These are phyloP conservation scores for Chloropicon primus DNA, from an alignment of 139 green algal genomes.

Conservation along the genomic window DNA sequence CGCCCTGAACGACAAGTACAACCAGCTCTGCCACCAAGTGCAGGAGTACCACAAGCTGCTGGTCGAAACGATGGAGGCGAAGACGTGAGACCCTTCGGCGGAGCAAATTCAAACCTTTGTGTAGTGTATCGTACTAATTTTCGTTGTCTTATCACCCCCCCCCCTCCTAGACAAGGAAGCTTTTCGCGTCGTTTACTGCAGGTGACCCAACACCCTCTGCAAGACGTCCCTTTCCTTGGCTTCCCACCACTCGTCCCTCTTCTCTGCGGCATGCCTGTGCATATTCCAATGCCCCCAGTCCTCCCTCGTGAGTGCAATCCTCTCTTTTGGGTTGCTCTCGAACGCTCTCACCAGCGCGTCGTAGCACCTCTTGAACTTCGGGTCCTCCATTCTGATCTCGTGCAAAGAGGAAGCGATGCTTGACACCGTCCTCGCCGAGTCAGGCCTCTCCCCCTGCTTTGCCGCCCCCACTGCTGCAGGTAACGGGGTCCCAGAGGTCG, in stretches of 20 bases:
- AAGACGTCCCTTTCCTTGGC: background rate
- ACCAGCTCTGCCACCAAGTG: constrained; percentile 23
- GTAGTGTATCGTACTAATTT: background rate
- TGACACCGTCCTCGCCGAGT: no score
- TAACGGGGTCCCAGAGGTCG: no score
- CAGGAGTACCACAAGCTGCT: constrained; percentile 27
- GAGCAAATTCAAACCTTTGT: no score
- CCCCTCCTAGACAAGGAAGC: background rate
- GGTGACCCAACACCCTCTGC: background rate
- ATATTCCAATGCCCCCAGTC: background rate
- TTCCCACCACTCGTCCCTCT: background rate
- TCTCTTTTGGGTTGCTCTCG: background rate
- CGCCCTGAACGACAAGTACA: constrained; percentile 26
- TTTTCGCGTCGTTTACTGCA: no score
- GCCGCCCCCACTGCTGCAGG: no score
- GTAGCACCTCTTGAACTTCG: background rate
- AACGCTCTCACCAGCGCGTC: background rate
- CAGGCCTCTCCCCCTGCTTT: no score
- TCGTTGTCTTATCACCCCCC: background rate
- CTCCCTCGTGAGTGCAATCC: background rate
- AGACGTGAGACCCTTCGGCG: background rate
- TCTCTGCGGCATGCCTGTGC: background rate
- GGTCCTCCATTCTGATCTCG: background rate
- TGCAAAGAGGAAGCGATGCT: background rate
- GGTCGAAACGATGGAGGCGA: constrained; percentile 21